A percentile compares a stretch with the other conserved stretches of the same genome.
These are phyloP conservation scores for Ascobolus immersus DNA, from an alignment of 495 filamentous ascomycete genomes.

Conservation along the genomic window DNA sequence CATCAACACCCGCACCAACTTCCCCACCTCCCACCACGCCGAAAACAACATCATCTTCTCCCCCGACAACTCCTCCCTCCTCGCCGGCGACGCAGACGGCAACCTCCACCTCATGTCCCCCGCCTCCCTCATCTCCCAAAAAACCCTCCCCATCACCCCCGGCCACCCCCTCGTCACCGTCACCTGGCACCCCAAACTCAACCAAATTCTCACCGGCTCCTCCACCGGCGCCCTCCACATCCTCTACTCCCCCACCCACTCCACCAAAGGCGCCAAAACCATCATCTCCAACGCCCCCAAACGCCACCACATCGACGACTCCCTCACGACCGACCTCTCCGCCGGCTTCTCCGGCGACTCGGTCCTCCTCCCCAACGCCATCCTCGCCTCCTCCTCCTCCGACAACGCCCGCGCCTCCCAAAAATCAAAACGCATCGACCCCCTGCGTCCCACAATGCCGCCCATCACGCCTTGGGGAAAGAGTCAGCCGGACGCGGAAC, in stretches of 20 bases:
- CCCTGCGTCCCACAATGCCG: slow-evolving; percentile 56
- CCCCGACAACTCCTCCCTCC: slow-evolving; percentile 44
- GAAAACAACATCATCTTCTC: slow-evolving; percentile 74
- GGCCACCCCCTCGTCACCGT: slow-evolving; percentile 59
- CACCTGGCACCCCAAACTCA: slow-evolving; percentile 78
- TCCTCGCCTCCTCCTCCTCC: slow-evolving; percentile 25
- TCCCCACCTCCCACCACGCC: slow-evolving; percentile 57
- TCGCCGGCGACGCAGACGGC: slow-evolving; percentile 69
- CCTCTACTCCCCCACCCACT: slow-evolving; percentile 67
- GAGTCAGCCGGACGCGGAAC: slow-evolving; percentile 66
- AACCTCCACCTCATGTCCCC: slow-evolving; percentile 83
- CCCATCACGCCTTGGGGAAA: slow-evolving; percentile 76
- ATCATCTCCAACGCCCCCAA: slow-evolving; percentile 88
- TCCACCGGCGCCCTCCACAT: slow-evolving; percentile 70
- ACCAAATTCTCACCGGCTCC: slow-evolving; percentile 86
- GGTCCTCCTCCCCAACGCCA: slow-evolving; percentile 40
- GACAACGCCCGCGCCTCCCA: slow-evolving; percentile 8
- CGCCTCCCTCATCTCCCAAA: slow-evolving; percentile 58
- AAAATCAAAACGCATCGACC: slow-evolving; percentile 28
- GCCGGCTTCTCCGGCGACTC: slow-evolving; percentile 54
- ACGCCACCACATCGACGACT: slow-evolving; percentile 78
- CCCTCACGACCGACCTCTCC: slow-evolving; percentile 54
- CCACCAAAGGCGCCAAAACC: slow-evolving; percentile 52
- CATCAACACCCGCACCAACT: slow-evolving; percentile 48
- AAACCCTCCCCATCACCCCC: slow-evolving; percentile 64